phyloP scores from a whole-genome alignment of 805 yeast genomes.

The Metahyphopichia silvanorum region DNA sequence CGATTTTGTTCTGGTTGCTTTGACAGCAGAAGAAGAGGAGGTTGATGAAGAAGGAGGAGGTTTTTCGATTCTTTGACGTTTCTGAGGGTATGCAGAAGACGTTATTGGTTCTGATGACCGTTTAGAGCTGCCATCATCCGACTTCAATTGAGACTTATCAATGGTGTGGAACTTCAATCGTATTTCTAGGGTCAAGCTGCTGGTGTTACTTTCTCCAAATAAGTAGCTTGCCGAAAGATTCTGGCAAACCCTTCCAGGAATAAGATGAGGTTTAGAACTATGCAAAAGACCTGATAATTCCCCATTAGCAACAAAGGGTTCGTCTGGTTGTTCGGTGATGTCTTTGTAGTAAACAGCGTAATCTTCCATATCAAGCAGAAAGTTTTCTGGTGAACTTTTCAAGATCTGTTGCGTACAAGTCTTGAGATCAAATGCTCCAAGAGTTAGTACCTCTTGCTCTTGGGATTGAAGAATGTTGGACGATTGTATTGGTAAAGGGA shows the following conservation, averaged over 20 bases:
- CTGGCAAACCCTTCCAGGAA: slow-evolving; percentile 58
- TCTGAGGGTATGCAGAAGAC: no score
- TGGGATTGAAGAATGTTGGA: slow-evolving; percentile 3
- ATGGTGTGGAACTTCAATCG: slow-evolving; percentile 47
- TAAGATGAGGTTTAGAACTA: slow-evolving; percentile 21
- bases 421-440: slow-evolving; percentile 42
- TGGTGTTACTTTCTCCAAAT: slow-evolving; percentile 31
- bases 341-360: slow-evolving; percentile 46
- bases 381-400: slow-evolving; percentile 40
- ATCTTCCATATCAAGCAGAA: slow-evolving; percentile 34
- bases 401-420: slow-evolving; percentile 37
- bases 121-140: slow-evolving; percentile 1
- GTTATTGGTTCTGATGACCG: neutral
- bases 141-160: slow-evolving; percentile 14
- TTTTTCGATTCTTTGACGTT: slow-evolving; percentile 2
- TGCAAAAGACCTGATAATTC: slow-evolving; percentile 28
- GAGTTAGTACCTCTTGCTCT: slow-evolving; percentile 27
- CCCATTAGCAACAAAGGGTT: slow-evolving; percentile 45
- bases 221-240: slow-evolving; percentile 47
- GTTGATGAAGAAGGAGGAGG: neutral
- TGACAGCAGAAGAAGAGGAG: slow-evolving; percentile 19
- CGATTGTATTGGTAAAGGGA: slow-evolving; percentile 19
- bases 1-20: slow-evolving; percentile 44
- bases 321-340: slow-evolving; percentile 46
- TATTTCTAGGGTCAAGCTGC: slow-evolving; percentile 55